Percentiles rank a stretch among this genome's conserved stretches.
These are phyloP conservation scores for Pichia sp. DNA, from an alignment of 1,139 yeast species.

Conservation along the genomic window DNA sequence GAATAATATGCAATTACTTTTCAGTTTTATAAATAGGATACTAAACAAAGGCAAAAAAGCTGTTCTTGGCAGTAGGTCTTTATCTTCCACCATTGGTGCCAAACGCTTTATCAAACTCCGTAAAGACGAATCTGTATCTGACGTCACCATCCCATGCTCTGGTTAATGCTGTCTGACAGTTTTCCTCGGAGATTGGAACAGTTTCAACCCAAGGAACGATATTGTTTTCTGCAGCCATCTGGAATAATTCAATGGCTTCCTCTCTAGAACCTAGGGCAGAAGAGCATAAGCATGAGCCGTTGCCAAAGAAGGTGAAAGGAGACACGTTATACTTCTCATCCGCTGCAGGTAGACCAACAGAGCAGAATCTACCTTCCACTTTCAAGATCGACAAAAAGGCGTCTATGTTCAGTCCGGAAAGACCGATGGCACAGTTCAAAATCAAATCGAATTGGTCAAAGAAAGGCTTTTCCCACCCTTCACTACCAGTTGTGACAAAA, in stretches of 20 bases:
- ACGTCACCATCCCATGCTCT: conserved; percentile 56
- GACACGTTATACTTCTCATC: conserved; percentile 39
- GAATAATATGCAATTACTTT: not conserved
- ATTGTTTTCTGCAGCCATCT: conserved; percentile 48
- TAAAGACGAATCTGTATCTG: conserved; percentile 60
- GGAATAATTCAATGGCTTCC: conserved; percentile 53
- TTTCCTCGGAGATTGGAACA: conserved; percentile 48
- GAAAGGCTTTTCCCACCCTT: conserved; percentile 37
- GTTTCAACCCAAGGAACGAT: conserved; percentile 59
- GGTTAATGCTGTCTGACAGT: conserved; percentile 47
- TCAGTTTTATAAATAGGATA: not conserved
- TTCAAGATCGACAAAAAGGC: conserved; percentile 37
- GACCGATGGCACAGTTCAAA: conserved; percentile 50
- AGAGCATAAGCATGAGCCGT: conserved; percentile 39
- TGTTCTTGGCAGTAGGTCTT: not conserved
- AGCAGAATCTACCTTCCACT: conserved; percentile 47
- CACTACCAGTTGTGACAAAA: conserved; percentile 46
- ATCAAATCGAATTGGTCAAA: conserved; percentile 43
- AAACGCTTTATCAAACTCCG: conserved; percentile 46
- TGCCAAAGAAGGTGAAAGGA: conserved; percentile 42
- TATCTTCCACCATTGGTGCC: conserved; percentile 22
- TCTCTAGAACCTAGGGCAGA: conserved; percentile 37
- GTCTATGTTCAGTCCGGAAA: conserved; percentile 38
- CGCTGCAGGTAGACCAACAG: conserved; percentile 51
- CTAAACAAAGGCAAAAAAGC: not conserved